phyloP scores from a whole-genome alignment of 2,329 filamentous ascomycete species.

The Monosporascus ibericus region DNA sequence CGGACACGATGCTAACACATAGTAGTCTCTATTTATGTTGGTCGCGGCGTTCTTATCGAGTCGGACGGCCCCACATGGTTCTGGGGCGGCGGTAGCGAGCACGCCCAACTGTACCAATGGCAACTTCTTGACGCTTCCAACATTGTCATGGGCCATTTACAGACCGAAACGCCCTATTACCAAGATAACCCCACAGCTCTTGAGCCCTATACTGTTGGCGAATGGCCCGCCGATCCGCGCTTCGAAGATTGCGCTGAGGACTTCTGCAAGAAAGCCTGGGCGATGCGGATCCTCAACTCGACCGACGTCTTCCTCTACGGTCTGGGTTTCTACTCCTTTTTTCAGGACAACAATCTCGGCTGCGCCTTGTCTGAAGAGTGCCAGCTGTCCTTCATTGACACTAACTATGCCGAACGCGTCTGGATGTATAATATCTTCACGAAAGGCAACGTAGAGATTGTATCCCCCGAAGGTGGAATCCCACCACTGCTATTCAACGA shows the following conservation, averaged over 20 bases:
- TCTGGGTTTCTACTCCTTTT: constrained; percentile 54
- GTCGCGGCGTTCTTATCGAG: constrained; percentile 14
- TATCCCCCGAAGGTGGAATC: no score
- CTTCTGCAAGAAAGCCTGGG: constrained; percentile 50
- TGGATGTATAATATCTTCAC: constrained; percentile 11
- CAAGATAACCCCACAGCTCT: constrained; percentile 54
- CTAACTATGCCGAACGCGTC: background rate
- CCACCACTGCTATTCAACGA: no score
- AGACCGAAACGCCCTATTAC: constrained; percentile 61
- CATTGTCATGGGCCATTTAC: constrained; percentile 55
- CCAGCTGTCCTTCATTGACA: constrained; percentile 48
- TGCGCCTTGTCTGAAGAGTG: constrained; percentile 47
- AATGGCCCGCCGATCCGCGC: constrained; percentile 48
- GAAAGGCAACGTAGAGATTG: constrained; percentile 5
- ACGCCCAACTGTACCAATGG: constrained; percentile 48
- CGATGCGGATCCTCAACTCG: constrained; percentile 48
- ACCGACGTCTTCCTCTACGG: constrained; percentile 45
- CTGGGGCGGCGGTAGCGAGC: constrained; percentile 45
- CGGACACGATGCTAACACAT: background rate
- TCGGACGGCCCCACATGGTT: constrained; percentile 53
- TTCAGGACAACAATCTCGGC: constrained; percentile 49
- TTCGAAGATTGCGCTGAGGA: constrained; percentile 33
- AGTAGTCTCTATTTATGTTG: constrained; percentile 28
- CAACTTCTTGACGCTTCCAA: constrained; percentile 50
- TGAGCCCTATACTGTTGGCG: constrained; percentile 37